phyloP scores from a whole-genome alignment of 2,329 filamentous ascomycete species.

The Clonostachys byssicola region DNA sequence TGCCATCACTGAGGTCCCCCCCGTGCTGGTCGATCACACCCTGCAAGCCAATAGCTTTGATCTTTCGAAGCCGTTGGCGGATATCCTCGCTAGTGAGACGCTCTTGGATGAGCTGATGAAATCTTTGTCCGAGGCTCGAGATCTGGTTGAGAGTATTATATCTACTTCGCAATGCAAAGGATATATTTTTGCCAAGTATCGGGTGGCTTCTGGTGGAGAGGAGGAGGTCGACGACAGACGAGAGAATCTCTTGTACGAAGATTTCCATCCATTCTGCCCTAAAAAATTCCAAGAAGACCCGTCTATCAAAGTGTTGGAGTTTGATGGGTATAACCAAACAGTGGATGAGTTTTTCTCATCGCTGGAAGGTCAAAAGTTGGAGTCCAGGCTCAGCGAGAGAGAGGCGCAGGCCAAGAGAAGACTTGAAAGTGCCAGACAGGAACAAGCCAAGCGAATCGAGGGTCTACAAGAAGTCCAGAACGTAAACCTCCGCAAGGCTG shows the following conservation, averaged over 20 bases:
- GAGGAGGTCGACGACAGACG: constrained; percentile 22
- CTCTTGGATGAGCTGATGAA: constrained; percentile 63
- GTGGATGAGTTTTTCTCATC: constrained; percentile 98
- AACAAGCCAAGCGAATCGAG: constrained; percentile 81
- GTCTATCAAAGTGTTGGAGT: constrained; percentile 65
- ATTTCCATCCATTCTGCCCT: constrained; percentile 91
- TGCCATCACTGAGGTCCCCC: constrained; percentile 84
- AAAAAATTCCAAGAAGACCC: constrained; percentile 70
- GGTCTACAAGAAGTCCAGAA: constrained; percentile 78
- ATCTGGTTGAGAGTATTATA: constrained; percentile 65
- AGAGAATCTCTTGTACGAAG: constrained; percentile 71
- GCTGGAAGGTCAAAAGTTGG: constrained; percentile 86
- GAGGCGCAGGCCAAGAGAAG: constrained; percentile 80
- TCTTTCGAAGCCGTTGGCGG: constrained; percentile 58
- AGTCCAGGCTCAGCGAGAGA: constrained; percentile 76
- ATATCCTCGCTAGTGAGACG: constrained; percentile 63
- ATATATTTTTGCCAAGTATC: constrained; percentile 80
- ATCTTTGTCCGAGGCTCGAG: constrained; percentile 66
- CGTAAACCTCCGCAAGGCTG: constrained; percentile 81
- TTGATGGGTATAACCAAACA: constrained; percentile 84
- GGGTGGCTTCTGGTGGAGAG: constrained; percentile 13
- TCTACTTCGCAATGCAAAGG: constrained; percentile 64
- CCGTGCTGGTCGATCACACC: constrained; percentile 82
- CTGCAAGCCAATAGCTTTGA: constrained; percentile 70
- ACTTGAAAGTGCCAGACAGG: constrained; percentile 76